Percentiles rank a stretch among this genome's conserved stretches.
These are phyloP conservation scores for Penicillium nordicum DNA, from an alignment of 2,329 filamentous ascomycete genomes.

Conservation along the genomic window DNA sequence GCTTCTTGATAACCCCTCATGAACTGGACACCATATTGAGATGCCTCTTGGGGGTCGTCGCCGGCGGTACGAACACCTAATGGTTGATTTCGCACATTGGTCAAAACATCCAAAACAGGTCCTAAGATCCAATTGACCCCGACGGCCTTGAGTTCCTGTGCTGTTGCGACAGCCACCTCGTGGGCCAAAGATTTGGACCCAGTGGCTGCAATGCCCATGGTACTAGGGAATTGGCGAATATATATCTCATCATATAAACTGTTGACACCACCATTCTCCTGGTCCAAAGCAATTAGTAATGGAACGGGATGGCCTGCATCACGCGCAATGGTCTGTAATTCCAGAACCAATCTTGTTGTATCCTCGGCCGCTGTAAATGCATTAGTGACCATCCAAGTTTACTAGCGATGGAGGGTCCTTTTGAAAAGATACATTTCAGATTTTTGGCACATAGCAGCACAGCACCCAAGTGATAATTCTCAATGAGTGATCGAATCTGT, in stretches of 20 bases:
- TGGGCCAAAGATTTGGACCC: constrained; percentile 82
- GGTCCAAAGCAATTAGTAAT: constrained; percentile 84
- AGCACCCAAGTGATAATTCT: constrained; percentile 75
- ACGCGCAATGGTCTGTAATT: constrained; percentile 87
- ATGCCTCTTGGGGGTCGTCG: constrained; percentile 93
- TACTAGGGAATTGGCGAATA: constrained; percentile 92
- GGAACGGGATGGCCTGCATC: constrained; percentile 87
- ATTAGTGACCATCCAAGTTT: not conserved
- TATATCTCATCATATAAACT: constrained; percentile 94
- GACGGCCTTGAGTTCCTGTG: constrained; percentile 85
- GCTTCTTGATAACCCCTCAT: constrained; percentile 92
- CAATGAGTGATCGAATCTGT: constrained; percentile 60
- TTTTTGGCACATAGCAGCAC: constrained; percentile 68
- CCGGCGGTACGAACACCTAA: constrained; percentile 84
- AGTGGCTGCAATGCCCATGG: constrained; percentile 94
- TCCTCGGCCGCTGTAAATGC: constrained; percentile 72
- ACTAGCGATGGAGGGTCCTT: not conserved
- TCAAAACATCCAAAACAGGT: constrained; percentile 88
- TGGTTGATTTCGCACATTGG: constrained; percentile 86
- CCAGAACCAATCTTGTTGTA: constrained; percentile 80
- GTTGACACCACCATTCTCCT: constrained; percentile 97
- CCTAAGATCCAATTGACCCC: constrained; percentile 96
- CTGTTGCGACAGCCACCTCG: constrained; percentile 87
- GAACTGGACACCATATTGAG: constrained; percentile 83
- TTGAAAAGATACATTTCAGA: constrained; percentile 58